Evolutionary conservation across 2,329 filamentous ascomycete genomes (phyloP), one percentile per base, ranked within the genome.

Genomic region (Achaetomium macrosporum): DNA sequence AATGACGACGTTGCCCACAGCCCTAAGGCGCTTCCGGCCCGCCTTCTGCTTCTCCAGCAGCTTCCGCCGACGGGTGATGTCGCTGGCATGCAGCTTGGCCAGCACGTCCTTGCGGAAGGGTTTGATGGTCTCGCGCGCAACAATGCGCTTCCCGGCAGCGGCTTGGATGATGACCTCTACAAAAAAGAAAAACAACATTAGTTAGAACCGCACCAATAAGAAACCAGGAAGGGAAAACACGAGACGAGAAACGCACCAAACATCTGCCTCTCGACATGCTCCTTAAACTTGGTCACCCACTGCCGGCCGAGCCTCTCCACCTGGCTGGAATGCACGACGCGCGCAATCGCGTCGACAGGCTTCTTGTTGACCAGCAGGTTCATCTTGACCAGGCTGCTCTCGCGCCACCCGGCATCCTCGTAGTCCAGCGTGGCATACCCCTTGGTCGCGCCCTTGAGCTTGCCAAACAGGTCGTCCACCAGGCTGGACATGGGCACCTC

Each of bases 391-490:
- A 99, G 83, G 57, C 84, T 83, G 64, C 87, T 89, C 55, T 81
- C 73, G 19, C 86, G 83, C 81, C 90, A 99, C 0, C 88, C 92
- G 0, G 90, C 87, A 63, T 99, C 93, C 71, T 99, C 93, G 67
- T 99, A 99, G 69, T 99, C 93, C 5, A 99, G 79, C 35, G 88
- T 93, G 0, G 93, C 93, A 63, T 99, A 99, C 11, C 93, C 93
- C 68, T 96, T 96, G 2, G 91, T 96, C 0, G 83, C 81, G 36
- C 90, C 89, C 69, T 99, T 99, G 49, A 99, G 77, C 70, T 95
- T 96, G 48, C 93, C 93, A 68, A 99, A 99, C 66, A 99, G 86
- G 69, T 99, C 93, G 62, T 97, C 93, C 1, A 99, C 93, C 4
- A 99, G 76, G 50, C 96, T 89, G 1, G 90, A 84, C 1, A 96